Evolutionary conservation across 805 yeast species (phyloP).

Genomic region (Ogataea polymorpha): DNA sequence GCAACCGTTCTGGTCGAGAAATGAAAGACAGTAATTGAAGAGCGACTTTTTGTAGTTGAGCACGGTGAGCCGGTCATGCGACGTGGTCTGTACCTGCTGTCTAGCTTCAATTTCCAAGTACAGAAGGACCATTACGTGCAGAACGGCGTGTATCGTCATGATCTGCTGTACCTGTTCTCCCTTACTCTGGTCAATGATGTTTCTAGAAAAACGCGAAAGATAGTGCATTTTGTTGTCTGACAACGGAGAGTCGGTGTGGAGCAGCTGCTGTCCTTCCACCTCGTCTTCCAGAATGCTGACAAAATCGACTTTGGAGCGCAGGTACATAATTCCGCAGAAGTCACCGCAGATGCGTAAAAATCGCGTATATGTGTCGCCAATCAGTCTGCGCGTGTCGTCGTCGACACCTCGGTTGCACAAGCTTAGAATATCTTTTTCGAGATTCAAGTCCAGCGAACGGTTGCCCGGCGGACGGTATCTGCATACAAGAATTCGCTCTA

Average conservation of each 20-base stretch:
- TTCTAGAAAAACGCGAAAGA: slow-evolving; percentile 16
- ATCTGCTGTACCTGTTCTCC: slow-evolving; percentile 26
- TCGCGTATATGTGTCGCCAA: slow-evolving; percentile 15
- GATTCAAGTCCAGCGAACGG: slow-evolving; percentile 19
- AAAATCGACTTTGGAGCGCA: slow-evolving; percentile 30
- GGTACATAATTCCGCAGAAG: slow-evolving; percentile 24
- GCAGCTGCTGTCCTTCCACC: background rate
- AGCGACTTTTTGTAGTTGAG: slow-evolving; percentile 16
- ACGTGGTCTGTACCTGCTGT: slow-evolving; percentile 9
- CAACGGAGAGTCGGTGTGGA: slow-evolving; percentile 19
- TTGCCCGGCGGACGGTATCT: slow-evolving; percentile 32
- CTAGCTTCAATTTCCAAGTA: slow-evolving; percentile 28
- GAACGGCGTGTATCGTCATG: slow-evolving; percentile 25
- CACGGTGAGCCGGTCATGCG: slow-evolving; percentile 7
- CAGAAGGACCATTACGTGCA: slow-evolving; percentile 29
- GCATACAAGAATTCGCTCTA: slow-evolving; percentile 26
- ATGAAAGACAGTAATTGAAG: slow-evolving; percentile 17
- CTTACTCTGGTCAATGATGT: slow-evolving; percentile 13
- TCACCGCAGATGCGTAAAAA: slow-evolving; percentile 20
- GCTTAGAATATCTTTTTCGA: slow-evolving; percentile 25
- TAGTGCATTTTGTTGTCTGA: slow-evolving; percentile 20
- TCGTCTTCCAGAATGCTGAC: slow-evolving; percentile 26
- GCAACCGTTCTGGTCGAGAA: slow-evolving; percentile 17
- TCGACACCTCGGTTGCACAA: slow-evolving; percentile 9
- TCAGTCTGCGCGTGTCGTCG: background rate